phyloP scores from a whole-genome alignment of 768 basidiomycete species.

The Asterophora parasitica region DNA sequence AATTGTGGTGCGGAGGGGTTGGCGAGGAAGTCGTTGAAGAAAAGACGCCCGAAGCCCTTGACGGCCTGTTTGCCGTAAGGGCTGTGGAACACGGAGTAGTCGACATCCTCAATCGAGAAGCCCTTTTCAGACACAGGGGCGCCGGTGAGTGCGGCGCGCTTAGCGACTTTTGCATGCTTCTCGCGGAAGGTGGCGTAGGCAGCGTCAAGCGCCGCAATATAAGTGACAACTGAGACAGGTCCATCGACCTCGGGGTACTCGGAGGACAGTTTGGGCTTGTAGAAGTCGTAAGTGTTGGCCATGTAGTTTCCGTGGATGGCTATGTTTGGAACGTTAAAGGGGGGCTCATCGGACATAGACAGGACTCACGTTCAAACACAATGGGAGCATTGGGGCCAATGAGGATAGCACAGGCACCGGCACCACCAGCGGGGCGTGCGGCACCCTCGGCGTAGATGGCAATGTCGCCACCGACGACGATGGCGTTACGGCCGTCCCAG shows the following conservation, averaged over 20 bases:
- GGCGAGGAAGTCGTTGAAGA: conserved; percentile 89
- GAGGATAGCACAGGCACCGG: conserved; percentile 90
- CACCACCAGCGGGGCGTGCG: conserved; percentile 94
- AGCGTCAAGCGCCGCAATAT: conserved; percentile 89
- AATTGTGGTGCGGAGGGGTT: conserved; percentile 67
- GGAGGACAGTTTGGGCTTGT: conserved; percentile 94
- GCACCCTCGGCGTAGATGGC: conserved; percentile 96
- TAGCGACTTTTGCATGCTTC: conserved; percentile 68
- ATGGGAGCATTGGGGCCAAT: conserved; percentile 96
- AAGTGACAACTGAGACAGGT: conserved; percentile 91
- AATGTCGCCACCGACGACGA: conserved; percentile 95
- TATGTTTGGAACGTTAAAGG: conserved; percentile 29
- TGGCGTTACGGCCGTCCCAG: conserved; percentile 97
- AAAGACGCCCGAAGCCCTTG: conserved; percentile 90
- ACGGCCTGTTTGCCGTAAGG: conserved; percentile 99
- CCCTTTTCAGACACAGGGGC: conserved; percentile 35
- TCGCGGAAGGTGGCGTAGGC: conserved; percentile 82
- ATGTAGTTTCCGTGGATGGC: conserved; percentile 96
- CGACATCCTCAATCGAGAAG: conserved; percentile 79
- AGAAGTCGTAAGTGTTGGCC: conserved; percentile 98
- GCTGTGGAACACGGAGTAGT: conserved; percentile 94
- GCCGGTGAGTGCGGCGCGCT: conserved; percentile 36
- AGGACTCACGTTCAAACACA: conserved; percentile 91
- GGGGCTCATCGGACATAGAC: no score
- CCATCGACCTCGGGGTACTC: conserved; percentile 98